Percentiles rank a stretch among this genome's conserved stretches.
These are phyloP conservation scores for Pichia deserticola DNA, from an alignment of 805 yeast genomes.

Conservation along the genomic window DNA sequence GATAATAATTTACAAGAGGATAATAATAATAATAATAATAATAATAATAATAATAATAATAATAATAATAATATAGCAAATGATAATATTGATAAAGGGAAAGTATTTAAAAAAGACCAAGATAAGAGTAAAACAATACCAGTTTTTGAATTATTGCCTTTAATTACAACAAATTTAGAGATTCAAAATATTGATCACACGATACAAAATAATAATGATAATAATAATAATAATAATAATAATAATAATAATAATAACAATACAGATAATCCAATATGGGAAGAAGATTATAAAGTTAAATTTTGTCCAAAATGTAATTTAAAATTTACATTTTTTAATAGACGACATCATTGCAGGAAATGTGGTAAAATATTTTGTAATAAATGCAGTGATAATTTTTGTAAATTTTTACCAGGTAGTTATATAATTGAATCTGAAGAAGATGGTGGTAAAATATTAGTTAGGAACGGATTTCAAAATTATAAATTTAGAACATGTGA, in stretches of 20 bases:
- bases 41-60: background rate
- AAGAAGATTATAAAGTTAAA: constrained; percentile 49
- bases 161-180: background rate
- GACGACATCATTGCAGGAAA: constrained; percentile 77
- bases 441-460: constrained; percentile 8
- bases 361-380: constrained; percentile 81
- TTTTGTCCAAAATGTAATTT: constrained; percentile 50
- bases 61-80: background rate
- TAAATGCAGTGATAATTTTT: constrained; percentile 47
- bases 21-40: background rate
- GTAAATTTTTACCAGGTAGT: constrained; percentile 52
- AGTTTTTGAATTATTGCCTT: background rate
- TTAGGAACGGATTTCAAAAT: constrained; percentile 30
- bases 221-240: background rate
- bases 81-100: background rate
- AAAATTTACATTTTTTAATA: constrained; percentile 49
- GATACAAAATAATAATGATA: too few relatives aligned
- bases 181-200: too few relatives aligned
- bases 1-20: background rate
- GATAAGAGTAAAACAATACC: background rate
- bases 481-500: constrained; percentile 70
- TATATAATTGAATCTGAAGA: constrained; percentile 40
- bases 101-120: too few relatives aligned
- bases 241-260: background rate
- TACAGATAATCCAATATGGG: constrained; percentile 43